Conservation (phyloP, 805 yeast genomes). For the Hanseniaspora meyeri region DNA sequence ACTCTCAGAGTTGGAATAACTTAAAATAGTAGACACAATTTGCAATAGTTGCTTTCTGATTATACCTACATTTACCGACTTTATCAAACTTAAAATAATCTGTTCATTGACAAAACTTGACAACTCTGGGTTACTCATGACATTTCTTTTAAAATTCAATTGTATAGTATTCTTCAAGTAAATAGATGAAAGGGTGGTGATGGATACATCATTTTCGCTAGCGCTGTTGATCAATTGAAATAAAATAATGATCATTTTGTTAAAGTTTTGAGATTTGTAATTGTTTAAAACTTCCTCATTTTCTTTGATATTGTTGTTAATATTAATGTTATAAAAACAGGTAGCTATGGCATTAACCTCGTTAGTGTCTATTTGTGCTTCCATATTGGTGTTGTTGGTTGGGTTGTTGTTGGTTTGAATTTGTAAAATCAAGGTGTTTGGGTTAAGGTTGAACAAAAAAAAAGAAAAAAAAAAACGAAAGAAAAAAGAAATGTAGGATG, state of each 20-base stretch:
- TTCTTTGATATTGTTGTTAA: constrained; percentile 8
- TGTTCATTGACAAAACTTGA: neutral
- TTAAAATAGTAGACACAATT: neutral
- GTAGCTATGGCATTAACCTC: constrained; percentile 8
- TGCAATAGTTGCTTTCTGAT: constrained; percentile 11
- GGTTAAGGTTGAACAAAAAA: neutral
- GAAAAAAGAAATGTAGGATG: neutral
- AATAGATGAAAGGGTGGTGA: constrained; percentile 24
- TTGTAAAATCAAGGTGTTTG: neutral
- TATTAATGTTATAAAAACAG: constrained; percentile 10
- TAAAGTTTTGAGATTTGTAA: constrained; percentile 1
- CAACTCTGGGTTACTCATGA: neutral
- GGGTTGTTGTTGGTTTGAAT: neutral
- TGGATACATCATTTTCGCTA: neutral
- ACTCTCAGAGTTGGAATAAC: constrained; percentile 1
- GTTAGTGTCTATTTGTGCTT: neutral
- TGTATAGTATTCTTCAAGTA: constrained; percentile 55
- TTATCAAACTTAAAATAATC: neutral
- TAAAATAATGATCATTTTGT: constrained; percentile 3
- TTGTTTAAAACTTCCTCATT: constrained; percentile 1
- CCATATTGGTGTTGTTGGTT: neutral
- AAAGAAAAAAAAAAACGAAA: neutral
- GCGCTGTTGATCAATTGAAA: constrained; percentile 6
- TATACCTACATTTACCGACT: constrained; percentile 33
- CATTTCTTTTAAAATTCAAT: constrained; percentile 24